Percentiles rank a stretch among this genome's conserved stretches.
phyloP scores from a whole-genome alignment of 2,329 filamentous ascomycete genomes.

The Escovopsis sp. region DNA sequence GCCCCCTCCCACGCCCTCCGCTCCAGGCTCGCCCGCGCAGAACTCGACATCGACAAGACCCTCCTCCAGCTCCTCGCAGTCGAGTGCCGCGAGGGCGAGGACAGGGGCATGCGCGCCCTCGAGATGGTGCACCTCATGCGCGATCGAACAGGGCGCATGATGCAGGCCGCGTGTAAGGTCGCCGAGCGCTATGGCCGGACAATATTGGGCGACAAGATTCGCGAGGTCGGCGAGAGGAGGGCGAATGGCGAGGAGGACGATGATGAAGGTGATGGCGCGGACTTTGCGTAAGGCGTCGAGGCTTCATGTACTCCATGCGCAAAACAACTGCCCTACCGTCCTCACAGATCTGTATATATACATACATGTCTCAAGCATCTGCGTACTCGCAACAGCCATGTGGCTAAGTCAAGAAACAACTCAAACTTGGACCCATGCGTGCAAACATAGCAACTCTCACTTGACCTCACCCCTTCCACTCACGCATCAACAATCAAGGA shows the following conservation, averaged over 20 bases:
- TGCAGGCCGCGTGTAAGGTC: constrained; percentile 81
- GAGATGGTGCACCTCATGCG: constrained; percentile 80
- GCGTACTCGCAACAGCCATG: no score
- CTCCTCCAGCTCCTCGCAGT: constrained; percentile 75
- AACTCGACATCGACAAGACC: constrained; percentile 79
- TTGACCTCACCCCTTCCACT: no score
- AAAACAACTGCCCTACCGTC: no score
- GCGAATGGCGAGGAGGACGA: constrained; percentile 45
- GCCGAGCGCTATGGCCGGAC: constrained; percentile 69
- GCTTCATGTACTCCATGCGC: no score
- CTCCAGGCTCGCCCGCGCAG: constrained; percentile 49
- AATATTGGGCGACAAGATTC: constrained; percentile 80
- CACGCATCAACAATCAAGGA: no score
- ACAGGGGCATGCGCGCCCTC: constrained; percentile 83
- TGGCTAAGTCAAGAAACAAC: no score
- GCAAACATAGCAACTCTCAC: no score
- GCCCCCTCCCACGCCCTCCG: constrained; percentile 44
- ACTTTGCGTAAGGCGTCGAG: constrained; percentile 2
- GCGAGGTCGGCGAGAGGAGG: constrained; percentile 61
- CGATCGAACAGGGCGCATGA: constrained; percentile 73
- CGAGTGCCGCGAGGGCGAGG: constrained; percentile 86
- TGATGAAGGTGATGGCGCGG: no score
- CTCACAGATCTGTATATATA: no score
- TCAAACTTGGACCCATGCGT: no score
- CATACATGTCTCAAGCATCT: no score